Conservation (phyloP, 352 stramenopile genomes). For the Pythium biforme region DNA sequence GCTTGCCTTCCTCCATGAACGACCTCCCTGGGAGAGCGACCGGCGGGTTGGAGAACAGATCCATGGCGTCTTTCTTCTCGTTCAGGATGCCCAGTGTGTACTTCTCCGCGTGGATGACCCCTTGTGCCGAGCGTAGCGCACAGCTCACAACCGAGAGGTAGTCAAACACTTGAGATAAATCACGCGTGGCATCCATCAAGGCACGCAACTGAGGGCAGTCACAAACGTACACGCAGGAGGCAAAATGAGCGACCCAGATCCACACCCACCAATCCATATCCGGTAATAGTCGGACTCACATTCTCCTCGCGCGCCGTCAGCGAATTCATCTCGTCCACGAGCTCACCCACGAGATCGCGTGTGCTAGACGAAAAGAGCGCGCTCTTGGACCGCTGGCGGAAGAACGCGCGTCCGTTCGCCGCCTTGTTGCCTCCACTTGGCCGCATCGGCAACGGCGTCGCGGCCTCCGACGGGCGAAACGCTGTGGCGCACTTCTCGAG, state of each 20-base stretch:
- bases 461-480: constrained; percentile 30
- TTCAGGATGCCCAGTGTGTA: constrained; percentile 62
- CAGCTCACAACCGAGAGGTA: constrained; percentile 51
- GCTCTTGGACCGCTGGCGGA: constrained; percentile 44
- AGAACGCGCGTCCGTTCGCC: constrained; percentile 13
- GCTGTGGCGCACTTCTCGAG: constrained; percentile 43
- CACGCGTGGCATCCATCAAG: constrained; percentile 59
- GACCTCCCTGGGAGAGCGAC: constrained; percentile 42
- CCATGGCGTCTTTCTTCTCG: constrained; percentile 60
- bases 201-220: constrained; percentile 55
- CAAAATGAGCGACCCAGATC: too few relatives aligned
- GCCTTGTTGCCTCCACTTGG: neutral
- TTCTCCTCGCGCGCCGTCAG: constrained; percentile 50
- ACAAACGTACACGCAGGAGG: too few relatives aligned
- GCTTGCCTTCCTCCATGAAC: constrained; percentile 56
- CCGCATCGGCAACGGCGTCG: constrained; percentile 1
- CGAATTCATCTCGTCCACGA: constrained; percentile 47
- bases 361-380: constrained; percentile 45
- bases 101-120: constrained; percentile 49
- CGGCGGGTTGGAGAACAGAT: constrained; percentile 62
- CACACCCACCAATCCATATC: too few relatives aligned
- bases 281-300: constrained; percentile 30
- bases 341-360: constrained; percentile 53
- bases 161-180: constrained; percentile 57
- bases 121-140: constrained; percentile 50